phyloP scores from a whole-genome alignment of 2,329 filamentous ascomycete genomes.

The Sclerotinia minor region DNA sequence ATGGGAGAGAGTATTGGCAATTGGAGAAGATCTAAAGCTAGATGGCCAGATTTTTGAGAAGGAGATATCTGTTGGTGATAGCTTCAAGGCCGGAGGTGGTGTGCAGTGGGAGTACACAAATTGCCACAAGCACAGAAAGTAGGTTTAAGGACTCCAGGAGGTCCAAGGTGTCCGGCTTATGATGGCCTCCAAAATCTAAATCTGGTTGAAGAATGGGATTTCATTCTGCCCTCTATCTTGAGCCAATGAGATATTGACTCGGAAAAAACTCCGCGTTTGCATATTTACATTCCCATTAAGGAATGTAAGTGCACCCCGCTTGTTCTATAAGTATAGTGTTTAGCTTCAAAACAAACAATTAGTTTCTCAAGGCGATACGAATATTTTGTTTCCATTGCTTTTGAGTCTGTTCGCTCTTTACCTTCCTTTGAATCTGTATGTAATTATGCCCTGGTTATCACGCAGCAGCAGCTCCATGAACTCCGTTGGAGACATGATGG shows the following conservation, averaged over 20 bases:
- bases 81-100: slow-evolving; percentile 21
- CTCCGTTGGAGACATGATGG: slow-evolving; percentile 19
- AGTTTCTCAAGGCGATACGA: background rate
- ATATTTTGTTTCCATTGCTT: background rate
- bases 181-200: background rate
- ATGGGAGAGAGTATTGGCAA: slow-evolving; percentile 24
- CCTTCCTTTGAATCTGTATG: background rate
- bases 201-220: slow-evolving; percentile 11
- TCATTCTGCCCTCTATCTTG: background rate
- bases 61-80: slow-evolving; percentile 14
- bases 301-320: slow-evolving; percentile 15
- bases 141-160: background rate
- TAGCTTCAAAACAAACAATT: background rate
- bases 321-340: slow-evolving; percentile 20
- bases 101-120: slow-evolving; percentile 28
- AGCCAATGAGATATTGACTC: background rate
- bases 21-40: slow-evolving; percentile 19
- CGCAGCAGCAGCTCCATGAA: slow-evolving; percentile 10
- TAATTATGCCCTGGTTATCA: slow-evolving; percentile 27
- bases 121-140: slow-evolving; percentile 15
- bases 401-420: background rate
- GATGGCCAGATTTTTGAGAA: slow-evolving; percentile 16
- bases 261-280: slow-evolving; percentile 4
- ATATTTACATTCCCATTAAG: slow-evolving; percentile 25
- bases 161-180: background rate